Base-by-base conservation (phyloP, 768 basidiomycete genomes). In the Hygrophorus russula region DNA sequence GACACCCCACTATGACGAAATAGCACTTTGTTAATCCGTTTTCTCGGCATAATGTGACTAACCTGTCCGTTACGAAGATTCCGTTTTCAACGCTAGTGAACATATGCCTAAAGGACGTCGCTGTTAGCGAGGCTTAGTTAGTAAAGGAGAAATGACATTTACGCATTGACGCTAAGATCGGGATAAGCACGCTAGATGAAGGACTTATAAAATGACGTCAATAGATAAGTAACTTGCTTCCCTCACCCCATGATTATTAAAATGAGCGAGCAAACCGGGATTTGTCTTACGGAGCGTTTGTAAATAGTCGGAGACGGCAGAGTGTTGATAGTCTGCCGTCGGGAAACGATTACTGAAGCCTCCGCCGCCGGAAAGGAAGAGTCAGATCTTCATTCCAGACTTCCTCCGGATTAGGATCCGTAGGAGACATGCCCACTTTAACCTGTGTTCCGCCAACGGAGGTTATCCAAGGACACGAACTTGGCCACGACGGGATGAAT, bases 1-100 rank as follows among this genome's bases (percentile, higher is more conserved):
- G 71, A 73, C 1, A 73, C 74, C 7, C 76, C 74, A 67, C 63
- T 7, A 62, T 56, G 9, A 48, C 44, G 46, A 70, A 69, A 46
- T 51, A 9, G 4, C 64, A 24, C 7, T 24, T 24, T 24, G 24
- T 24, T 24, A 24, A 3, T 7, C 24, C 7, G 24, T 24, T 24
- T 24, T 24, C 24, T 24, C 24, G 7, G 24, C 24, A 24, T 7
- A 24, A 24, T 24, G 24, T 24, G 7, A 24, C 24, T 7, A 24
- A 24, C 24, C 24, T 24, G 24, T 38, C 24, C 7, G 24, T 24
- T 3, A 3, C 24, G 24, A 24, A 24, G 24, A 24, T 7, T 24
- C 24, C 24, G 24, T 24, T 7, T 24, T 24, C 24, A 24, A 24
- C 24, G 24, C 3, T 24, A 3, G 24, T 7, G 24, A 24, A 28